A percentile compares a stretch with the other conserved stretches of the same genome.
Evolutionary conservation across 2,329 filamentous ascomycete genomes (phyloP).

Genomic region (Talaromyces verruculosus): DNA sequence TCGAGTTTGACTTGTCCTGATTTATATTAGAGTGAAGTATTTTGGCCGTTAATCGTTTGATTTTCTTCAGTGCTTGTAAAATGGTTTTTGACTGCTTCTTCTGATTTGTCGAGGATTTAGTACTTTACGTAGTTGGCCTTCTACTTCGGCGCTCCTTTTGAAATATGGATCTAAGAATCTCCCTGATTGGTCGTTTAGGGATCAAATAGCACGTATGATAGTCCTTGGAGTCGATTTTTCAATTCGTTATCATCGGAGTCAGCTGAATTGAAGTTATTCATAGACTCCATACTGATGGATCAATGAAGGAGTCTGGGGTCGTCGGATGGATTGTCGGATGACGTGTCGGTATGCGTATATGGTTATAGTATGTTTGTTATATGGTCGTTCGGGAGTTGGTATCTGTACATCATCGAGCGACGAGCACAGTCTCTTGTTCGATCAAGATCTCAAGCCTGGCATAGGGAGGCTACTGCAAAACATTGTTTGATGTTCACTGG

Average conservation of each 20-base stretch:
- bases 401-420: background rate
- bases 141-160: background rate
- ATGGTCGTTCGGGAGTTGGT: background rate
- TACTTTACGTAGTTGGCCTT: background rate
- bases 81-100: background rate
- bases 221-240: background rate
- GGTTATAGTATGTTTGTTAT: background rate
- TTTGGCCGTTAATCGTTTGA: background rate
- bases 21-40: background rate
- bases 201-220: background rate
- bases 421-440: background rate
- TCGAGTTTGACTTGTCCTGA: background rate
- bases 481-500: background rate
- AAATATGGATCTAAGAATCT: background rate
- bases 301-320: background rate
- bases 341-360: background rate
- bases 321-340: background rate
- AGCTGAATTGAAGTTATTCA: background rate
- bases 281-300: background rate
- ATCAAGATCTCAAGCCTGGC: background rate
- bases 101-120: background rate
- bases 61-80: background rate
- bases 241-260: background rate
- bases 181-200: background rate
- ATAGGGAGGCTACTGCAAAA: constrained; percentile 1